Evolutionary conservation across 106 monocot species (phyloP).

Genomic region (Dioscorea alata): DNA sequence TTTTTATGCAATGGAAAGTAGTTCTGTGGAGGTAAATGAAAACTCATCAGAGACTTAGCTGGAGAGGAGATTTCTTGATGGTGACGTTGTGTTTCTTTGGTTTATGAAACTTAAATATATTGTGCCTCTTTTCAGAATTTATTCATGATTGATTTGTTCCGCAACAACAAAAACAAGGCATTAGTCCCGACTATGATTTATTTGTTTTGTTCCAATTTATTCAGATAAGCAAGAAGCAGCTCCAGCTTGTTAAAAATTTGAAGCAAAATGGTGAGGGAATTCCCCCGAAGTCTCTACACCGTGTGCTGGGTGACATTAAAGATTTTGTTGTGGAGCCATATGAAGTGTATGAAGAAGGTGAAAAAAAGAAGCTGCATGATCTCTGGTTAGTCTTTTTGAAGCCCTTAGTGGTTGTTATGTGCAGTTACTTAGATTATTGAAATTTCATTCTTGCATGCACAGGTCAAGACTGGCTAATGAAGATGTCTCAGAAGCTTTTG

Average conservation of each 20-base stretch:
- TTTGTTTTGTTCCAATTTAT: slow-evolving; percentile 14
- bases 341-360: slow-evolving; percentile 51
- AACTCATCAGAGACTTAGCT: no score
- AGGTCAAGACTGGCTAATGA: slow-evolving; percentile 59
- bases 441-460: not conserved
- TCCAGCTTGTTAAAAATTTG: slow-evolving; percentile 44
- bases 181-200: no score
- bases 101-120: not conserved
- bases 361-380: slow-evolving; percentile 45
- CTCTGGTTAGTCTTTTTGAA: slow-evolving; percentile 49
- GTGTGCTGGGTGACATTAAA: slow-evolving; percentile 70
- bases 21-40: no score
- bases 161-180: no score
- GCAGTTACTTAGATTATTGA: not conserved
- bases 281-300: slow-evolving; percentile 47
- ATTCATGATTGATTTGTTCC: not conserved
- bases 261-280: slow-evolving; percentile 67
- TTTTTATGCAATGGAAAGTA: no score
- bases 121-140: not conserved
- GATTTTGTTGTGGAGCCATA: slow-evolving; percentile 43
- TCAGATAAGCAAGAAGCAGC: slow-evolving; percentile 67
- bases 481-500: slow-evolving; percentile 47
- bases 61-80: no score
- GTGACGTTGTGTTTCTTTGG: not conserved
- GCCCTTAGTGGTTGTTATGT: not conserved